Evolutionary conservation across 345 rosid genomes (phyloP).

Genomic region (Noccaea caerulescens): DNA sequence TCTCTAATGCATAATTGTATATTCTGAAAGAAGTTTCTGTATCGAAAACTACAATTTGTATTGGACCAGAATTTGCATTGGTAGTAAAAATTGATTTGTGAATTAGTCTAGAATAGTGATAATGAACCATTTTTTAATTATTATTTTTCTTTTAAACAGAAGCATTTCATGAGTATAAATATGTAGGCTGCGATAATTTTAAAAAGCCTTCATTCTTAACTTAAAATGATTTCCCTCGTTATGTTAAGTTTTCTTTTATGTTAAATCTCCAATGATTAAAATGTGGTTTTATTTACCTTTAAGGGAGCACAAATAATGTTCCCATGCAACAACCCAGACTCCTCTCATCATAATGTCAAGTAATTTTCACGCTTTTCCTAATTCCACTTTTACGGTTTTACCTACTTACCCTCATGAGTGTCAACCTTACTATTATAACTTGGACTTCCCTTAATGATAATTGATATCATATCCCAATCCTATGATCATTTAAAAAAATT

Average conservation of each 20-base stretch:
- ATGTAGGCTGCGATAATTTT: not conserved
- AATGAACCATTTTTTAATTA: not conserved
- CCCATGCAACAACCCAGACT: constrained; percentile 54
- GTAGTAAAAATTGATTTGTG: not conserved
- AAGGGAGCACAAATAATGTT: constrained; percentile 56
- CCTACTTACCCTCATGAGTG: not conserved
- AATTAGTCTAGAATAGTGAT: not conserved
- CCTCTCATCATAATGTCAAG: constrained; percentile 53
- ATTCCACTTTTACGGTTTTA: not conserved
- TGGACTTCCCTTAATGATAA: constrained; percentile 12
- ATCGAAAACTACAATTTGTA: not conserved
- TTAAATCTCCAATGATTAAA: constrained; percentile 29
- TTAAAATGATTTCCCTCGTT: not conserved
- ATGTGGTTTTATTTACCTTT: constrained; percentile 32
- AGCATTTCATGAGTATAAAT: not conserved
- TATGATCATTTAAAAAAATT: not conserved
- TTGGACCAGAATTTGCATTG: too few species aligned
- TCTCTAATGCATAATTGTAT: not conserved
- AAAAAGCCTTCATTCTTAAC: not conserved
- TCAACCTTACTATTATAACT: not conserved
- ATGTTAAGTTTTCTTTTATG: constrained; percentile 9
- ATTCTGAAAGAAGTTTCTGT: not conserved
- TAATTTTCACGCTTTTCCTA: constrained; percentile 22
- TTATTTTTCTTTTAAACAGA: not conserved
- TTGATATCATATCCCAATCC: constrained; percentile 4